phyloP scores from a whole-genome alignment of 768 basidiomycete genomes.

The Mycena kentingensis region DNA sequence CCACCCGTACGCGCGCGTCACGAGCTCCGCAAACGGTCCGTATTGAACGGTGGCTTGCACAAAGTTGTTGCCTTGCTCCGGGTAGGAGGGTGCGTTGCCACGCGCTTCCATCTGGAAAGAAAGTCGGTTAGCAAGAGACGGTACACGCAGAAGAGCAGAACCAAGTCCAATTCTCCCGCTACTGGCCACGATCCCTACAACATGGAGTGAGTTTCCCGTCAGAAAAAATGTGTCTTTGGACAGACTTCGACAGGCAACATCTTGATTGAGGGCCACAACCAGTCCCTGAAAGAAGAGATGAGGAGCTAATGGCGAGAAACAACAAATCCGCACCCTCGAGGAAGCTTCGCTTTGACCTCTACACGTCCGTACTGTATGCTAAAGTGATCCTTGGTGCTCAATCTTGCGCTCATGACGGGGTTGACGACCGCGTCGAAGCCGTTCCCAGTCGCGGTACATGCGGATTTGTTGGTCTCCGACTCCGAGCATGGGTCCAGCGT shows the following conservation, averaged over 20 bases:
- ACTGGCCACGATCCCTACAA: constrained; percentile 62
- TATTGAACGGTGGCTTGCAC: constrained; percentile 68
- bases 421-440: constrained; percentile 57
- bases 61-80: constrained; percentile 58
- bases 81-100: constrained; percentile 60
- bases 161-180: constrained; percentile 53
- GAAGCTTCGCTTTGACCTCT: constrained; percentile 63
- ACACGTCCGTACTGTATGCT: constrained; percentile 60
- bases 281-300: constrained; percentile 42
- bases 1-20: constrained; percentile 65
- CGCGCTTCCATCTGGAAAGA: constrained; percentile 55
- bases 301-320: constrained; percentile 47
- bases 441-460: constrained; percentile 46
- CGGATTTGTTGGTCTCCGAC: constrained; percentile 32
- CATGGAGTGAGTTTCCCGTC: too few relatives aligned
- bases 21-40: constrained; percentile 51
- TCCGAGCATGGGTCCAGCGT: constrained; percentile 37
- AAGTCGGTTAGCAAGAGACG: constrained; percentile 39
- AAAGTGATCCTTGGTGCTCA: constrained; percentile 67
- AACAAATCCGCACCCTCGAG: constrained; percentile 42
- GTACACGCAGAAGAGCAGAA: constrained; percentile 28
- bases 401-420: constrained; percentile 75
- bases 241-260: constrained; percentile 71
- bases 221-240: too few relatives aligned
- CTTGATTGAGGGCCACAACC: constrained; percentile 79